Evolutionary conservation across 352 stramenopile genomes (phyloP).

Genomic region (Pythium monospermum): DNA sequence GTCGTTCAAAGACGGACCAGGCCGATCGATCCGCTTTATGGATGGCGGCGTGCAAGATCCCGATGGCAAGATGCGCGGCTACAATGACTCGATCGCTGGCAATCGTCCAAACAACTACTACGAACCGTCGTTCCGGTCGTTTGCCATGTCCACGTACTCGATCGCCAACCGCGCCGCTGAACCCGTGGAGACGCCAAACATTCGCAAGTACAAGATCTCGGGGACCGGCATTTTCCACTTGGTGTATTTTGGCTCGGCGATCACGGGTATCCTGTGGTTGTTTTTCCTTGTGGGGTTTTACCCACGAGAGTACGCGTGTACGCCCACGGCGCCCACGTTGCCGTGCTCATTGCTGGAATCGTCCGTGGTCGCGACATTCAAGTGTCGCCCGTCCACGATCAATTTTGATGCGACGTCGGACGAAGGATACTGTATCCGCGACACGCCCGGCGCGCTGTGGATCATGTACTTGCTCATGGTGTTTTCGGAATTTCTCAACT

Average conservation of each 20-base stretch:
- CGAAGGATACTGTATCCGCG: constrained; percentile 79
- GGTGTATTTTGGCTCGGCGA: constrained; percentile 72
- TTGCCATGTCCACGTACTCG: constrained; percentile 87
- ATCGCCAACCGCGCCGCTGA: constrained; percentile 85
- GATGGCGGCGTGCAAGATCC: constrained; percentile 78
- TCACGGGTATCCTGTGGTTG: constrained; percentile 72
- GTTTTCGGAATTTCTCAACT: constrained; percentile 86
- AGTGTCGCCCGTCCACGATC: constrained; percentile 59
- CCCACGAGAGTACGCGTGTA: constrained; percentile 78
- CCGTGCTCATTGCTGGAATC: constrained; percentile 53
- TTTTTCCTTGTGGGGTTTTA: constrained; percentile 79
- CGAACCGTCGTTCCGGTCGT: constrained; percentile 86
- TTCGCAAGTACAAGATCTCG: constrained; percentile 90
- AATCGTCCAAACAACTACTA: constrained; percentile 74
- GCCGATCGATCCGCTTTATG: constrained; percentile 85
- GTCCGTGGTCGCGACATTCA: constrained; percentile 27
- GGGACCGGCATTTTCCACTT: constrained; percentile 80
- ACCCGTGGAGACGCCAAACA: constrained; percentile 85
- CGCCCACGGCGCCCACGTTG: constrained; percentile 60
- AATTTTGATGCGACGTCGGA: constrained; percentile 61
- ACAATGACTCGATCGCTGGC: constrained; percentile 68
- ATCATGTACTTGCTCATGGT: constrained; percentile 86
- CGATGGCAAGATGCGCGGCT: constrained; percentile 77
- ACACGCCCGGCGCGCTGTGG: constrained; percentile 60
- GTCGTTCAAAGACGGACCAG: constrained; percentile 40